Percentiles rank a stretch among this genome's conserved stretches.
Evolutionary conservation across 352 stramenopile genomes (phyloP).

Genomic region (Blastocystis sp.): DNA sequence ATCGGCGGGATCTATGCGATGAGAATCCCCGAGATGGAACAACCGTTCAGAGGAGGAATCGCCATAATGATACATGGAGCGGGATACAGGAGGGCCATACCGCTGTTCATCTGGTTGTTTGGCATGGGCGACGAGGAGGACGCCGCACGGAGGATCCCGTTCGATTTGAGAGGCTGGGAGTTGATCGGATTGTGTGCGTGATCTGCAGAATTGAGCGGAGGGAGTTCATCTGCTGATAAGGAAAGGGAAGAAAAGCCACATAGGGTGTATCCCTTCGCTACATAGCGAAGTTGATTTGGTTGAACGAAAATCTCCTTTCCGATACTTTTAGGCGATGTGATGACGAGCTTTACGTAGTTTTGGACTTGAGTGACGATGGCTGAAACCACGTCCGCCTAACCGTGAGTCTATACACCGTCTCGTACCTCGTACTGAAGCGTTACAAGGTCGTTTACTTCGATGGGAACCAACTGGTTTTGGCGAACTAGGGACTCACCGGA

Average conservation of each 20-base stretch:
- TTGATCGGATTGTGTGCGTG: background rate
- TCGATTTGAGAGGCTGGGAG: background rate
- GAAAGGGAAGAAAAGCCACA: background rate
- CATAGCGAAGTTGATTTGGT: background rate
- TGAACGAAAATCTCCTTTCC: slow-evolving; percentile 19
- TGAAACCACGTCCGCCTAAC: slow-evolving; percentile 36
- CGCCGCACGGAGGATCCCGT: too few relatives aligned
- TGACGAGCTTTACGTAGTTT: slow-evolving; percentile 9
- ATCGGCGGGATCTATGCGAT: slow-evolving; percentile 28
- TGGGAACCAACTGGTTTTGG: slow-evolving; percentile 23
- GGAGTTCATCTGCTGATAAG: background rate
- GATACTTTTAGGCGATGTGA: slow-evolving; percentile 28
- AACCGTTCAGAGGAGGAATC: slow-evolving; percentile 20
- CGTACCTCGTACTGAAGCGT: slow-evolving; percentile 9
- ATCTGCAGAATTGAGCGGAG: background rate
- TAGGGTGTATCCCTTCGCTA: slow-evolving; percentile 28
- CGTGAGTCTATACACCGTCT: background rate
- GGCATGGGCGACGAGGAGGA: background rate
- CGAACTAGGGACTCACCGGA: background rate
- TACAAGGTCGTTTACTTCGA: slow-evolving; percentile 46
- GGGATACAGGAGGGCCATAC: slow-evolving; percentile 50
- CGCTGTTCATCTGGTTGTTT: slow-evolving; percentile 20
- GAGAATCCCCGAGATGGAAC: too few relatives aligned
- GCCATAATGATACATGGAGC: slow-evolving; percentile 56
- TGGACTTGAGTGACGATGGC: background rate